Evolutionary conservation across 2,329 filamentous ascomycete species (phyloP).

Genomic region (Penicillium nordicum): DNA sequence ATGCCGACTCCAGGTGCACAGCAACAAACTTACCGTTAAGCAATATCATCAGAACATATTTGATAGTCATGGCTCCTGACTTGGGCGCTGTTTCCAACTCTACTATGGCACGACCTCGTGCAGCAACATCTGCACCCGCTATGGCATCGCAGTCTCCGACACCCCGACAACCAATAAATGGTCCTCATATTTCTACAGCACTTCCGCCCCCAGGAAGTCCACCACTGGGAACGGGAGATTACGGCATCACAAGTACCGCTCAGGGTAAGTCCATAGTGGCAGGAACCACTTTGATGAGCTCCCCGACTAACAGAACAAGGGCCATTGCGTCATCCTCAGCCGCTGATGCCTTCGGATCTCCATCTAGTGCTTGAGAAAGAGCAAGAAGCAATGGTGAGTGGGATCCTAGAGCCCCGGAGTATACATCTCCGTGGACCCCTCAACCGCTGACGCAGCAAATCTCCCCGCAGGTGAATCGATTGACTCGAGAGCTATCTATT

Average conservation of each 20-base stretch:
- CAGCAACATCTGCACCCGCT: slow-evolving; percentile 29
- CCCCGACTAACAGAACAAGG: slow-evolving; percentile 44
- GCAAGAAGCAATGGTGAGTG: slow-evolving; percentile 81
- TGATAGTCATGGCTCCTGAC: slow-evolving; percentile 41
- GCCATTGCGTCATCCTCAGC: slow-evolving; percentile 79
- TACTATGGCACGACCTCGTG: slow-evolving; percentile 33
- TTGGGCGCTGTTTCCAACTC: slow-evolving; percentile 41
- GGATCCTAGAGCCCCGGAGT: not conserved
- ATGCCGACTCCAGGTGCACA: slow-evolving; percentile 14
- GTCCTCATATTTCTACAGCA: slow-evolving; percentile 32
- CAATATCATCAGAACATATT: not conserved
- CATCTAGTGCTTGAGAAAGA: slow-evolving; percentile 90
- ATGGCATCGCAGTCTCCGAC: slow-evolving; percentile 36
- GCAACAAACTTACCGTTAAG: not conserved
- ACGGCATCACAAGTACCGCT: slow-evolving; percentile 37
- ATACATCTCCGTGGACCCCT: not conserved
- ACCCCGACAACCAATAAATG: slow-evolving; percentile 48
- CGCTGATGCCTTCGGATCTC: slow-evolving; percentile 82
- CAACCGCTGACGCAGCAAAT: not conserved
- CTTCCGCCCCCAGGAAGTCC: slow-evolving; percentile 25
- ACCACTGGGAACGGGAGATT: slow-evolving; percentile 28
- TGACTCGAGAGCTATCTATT: slow-evolving; percentile 81
- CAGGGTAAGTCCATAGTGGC: slow-evolving; percentile 35
- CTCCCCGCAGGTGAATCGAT: slow-evolving; percentile 72
- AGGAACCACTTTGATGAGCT: not conserved